phyloP scores from a whole-genome alignment of 2,329 filamentous ascomycete genomes.

The Epichloe typhina region DNA sequence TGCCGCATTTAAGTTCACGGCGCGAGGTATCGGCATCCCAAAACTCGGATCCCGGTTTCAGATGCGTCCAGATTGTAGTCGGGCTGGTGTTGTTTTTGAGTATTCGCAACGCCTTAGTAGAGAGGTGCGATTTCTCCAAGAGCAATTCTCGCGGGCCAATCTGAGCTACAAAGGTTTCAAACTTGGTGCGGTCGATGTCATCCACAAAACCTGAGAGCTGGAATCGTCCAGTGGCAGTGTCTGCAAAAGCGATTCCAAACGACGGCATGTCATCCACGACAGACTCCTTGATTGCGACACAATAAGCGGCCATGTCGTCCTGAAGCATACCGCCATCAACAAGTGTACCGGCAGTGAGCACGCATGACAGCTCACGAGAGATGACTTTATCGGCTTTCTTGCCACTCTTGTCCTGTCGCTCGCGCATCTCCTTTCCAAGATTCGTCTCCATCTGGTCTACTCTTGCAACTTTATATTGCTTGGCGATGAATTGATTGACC shows the following conservation, averaged over 20 bases:
- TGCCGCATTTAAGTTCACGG: constrained; percentile 65
- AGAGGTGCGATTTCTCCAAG: constrained; percentile 75
- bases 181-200: constrained; percentile 86
- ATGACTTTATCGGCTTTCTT: constrained; percentile 91
- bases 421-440: constrained; percentile 95
- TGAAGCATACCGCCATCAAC: constrained; percentile 96
- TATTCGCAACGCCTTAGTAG: constrained; percentile 79
- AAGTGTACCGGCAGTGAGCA: constrained; percentile 82
- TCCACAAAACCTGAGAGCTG: constrained; percentile 86
- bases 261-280: constrained; percentile 60
- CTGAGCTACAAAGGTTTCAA: constrained; percentile 93
- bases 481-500: constrained; percentile 97
- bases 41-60: constrained; percentile 81
- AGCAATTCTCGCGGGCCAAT: constrained; percentile 78
- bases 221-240: constrained; percentile 92
- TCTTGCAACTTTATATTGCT: constrained; percentile 91
- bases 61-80: constrained; percentile 87
- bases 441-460: constrained; percentile 97
- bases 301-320: constrained; percentile 94
- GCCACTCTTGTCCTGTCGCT: constrained; percentile 52
- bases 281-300: constrained; percentile 83
- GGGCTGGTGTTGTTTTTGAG: constrained; percentile 91
- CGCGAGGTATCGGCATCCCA: constrained; percentile 74
- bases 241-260: constrained; percentile 88
- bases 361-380: constrained; percentile 74